Base-by-base conservation (phyloP, 2,329 filamentous ascomycete species). In the Incumbomyces delicatus region DNA sequence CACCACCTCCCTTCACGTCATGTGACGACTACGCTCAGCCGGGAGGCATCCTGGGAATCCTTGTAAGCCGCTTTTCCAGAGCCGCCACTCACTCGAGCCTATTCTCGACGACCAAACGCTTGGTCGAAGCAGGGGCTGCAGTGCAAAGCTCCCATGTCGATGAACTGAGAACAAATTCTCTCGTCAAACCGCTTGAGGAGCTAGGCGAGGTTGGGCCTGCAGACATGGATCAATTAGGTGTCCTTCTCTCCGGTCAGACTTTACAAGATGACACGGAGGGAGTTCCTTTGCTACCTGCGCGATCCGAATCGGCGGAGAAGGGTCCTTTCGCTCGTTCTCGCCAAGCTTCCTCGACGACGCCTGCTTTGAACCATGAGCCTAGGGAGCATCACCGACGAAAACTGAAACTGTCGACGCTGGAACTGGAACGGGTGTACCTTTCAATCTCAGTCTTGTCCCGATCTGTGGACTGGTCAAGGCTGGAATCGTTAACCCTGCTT, bases 381-480 rank as follows among this genome's bases (percentile, higher is more conserved):
- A 48, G 46, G 33, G 53, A 53, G 31, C 37, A 38, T 16, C 63
- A 77, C 1, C 18, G 18, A n/a, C 74, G 73, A 30, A 78, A 78
- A 56, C 66, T 92, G 13, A 76, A 71, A 50, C 66, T 92, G n/a
- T 79, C 85, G 49, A 78, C 73, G 1, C 68, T 92, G 8, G 85
- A 88, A 63, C 70, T 92, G 2, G 85, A 92, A 63, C 77, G 84
- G 18, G 76, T 90, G 2, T 75, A 78, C 0, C 66, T 92, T n/a
- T 87, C 82, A 1, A 74, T 87, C 35, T 72, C 79, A 7, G 78
- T 86, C n/a, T 71, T 87, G 46, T 73, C 79, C 39, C 76, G 77
- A 50, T 81, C 78, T 1, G 73, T 92, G 35, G 85, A 92, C 63
- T 92, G 85, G 85, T 78, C 78, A 1, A 70, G 74, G 8, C 63